Evolutionary conservation across 2,329 filamentous ascomycete species (phyloP), one percentile per base, ranked within the genome.

Genomic region (Penicillium sp.): DNA sequence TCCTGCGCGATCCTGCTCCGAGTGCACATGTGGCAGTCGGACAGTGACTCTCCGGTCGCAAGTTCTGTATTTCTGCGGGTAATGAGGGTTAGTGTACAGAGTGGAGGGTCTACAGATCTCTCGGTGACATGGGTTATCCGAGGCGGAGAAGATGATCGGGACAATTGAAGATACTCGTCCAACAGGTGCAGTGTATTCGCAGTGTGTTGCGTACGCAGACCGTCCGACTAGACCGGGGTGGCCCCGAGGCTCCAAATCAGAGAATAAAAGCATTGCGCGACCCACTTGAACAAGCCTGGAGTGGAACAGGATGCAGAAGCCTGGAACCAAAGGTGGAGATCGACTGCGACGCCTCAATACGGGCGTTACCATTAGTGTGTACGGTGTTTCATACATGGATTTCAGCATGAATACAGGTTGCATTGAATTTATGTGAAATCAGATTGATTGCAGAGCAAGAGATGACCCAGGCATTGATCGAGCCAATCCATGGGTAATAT

Each of bases 281-380:
- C 64, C 64, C 64, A 66, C 64, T 55, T 58, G 37, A 51, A 37
- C 35, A 51, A 43, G 7, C 46, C 35, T n/a, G 50, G 4, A 44
- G 56, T 65, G 60, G 60, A 55, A 56, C 44, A 55, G 54, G 49
- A 55, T 39, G 39, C 46, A 61, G 21, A 56, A 56, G 59, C 42
- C 61, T 57, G 49, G 52, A 54, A 56, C 50, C 46, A 58, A 56
- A 35, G 54, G 64, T 65, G 64, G 64, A 50, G 62, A 63, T 63
- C 24, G 31, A 24, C 57, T 55, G 58, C 46, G 49, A 55, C 51
- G 44, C 56, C 47, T 50, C 45, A 27, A 45, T 47, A 57, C 47
- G 55, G 43, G 31, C 44, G 54, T 52, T 56, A 65, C 58, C 21
- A 52, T 48, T 50, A 59, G 55, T 26, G 19, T 26, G 33, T 47